Conservation (phyloP, 768 basidiomycete genomes). For the Leccinum longicurvipes region DNA sequence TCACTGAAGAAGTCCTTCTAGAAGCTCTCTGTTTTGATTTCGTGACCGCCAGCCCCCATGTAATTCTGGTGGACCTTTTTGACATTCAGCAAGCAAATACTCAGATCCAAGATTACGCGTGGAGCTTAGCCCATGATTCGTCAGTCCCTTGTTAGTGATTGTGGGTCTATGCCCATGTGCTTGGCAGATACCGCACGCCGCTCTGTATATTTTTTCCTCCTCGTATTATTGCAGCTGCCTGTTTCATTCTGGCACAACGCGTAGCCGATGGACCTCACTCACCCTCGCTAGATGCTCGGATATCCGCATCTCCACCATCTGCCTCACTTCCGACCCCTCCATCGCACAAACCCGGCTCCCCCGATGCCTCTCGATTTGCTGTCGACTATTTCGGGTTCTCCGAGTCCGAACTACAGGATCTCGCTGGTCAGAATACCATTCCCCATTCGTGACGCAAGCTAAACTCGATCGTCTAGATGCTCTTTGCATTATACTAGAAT, state of each 20-base stretch:
- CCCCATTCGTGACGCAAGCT: not conserved
- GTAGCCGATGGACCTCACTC: conserved; percentile 71
- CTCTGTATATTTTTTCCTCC: conserved; percentile 70
- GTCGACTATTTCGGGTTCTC: conserved; percentile 65
- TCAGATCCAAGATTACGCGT: conserved; percentile 68
- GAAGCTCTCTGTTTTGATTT: conserved; percentile 88
- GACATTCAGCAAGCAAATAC: conserved; percentile 47
- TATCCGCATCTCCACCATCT: conserved; percentile 67
- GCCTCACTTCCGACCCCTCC: conserved; percentile 80
- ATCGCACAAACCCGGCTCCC: conserved; percentile 68
- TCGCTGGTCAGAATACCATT: conserved; percentile 50
- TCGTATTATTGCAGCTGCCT: conserved; percentile 71
- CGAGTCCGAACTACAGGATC: conserved; percentile 51
- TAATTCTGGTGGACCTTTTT: conserved; percentile 70
- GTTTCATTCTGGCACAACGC: conserved; percentile 73
- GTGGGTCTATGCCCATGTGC: conserved; percentile 5
- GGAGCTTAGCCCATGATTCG: conserved; percentile 90
- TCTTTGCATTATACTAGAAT: conserved; percentile 64
- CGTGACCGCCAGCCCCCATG: conserved; percentile 73
- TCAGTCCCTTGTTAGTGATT: conserved; percentile 34
- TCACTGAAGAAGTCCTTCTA: conserved; percentile 74
- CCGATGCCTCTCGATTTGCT: conserved; percentile 64
- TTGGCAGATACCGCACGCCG: conserved; percentile 69
- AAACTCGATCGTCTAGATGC: conserved; percentile 44
- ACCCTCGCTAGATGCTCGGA: conserved; percentile 68